These are phyloP conservation scores for Vigna mungo DNA, from an alignment of 306 rosid genomes.

Conservation along the genomic window DNA sequence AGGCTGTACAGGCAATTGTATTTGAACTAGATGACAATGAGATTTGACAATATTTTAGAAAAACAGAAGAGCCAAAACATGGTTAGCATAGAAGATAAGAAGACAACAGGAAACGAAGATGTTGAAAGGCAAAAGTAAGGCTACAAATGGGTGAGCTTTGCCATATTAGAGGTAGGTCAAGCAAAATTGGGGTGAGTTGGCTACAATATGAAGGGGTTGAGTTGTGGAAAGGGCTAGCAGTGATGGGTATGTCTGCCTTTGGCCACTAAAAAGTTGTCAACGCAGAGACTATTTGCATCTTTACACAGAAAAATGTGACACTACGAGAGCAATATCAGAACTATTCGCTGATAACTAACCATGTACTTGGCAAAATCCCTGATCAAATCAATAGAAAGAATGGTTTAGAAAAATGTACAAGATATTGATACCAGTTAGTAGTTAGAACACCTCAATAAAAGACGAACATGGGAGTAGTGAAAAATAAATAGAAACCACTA, in stretches of 20 bases:
- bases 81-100: neutral
- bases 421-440: neutral
- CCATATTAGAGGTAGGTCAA: neutral
- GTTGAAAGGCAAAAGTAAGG: neutral
- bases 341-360: neutral
- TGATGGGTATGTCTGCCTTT: neutral
- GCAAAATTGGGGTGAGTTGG: neutral
- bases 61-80: neutral
- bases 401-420: neutral
- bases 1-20: neutral
- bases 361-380: slow-evolving; percentile 13
- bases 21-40: neutral
- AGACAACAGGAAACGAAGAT: neutral
- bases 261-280: neutral
- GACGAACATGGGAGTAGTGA: neutral
- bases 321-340: neutral
- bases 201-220: neutral
- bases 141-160: neutral
- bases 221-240: neutral
- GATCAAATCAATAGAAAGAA: slow-evolving; percentile 8
- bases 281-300: neutral
- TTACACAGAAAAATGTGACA: neutral
- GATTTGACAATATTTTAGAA: neutral
- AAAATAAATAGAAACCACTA: slow-evolving; percentile 5
- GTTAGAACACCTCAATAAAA: slow-evolving; percentile 1